phyloP scores from a whole-genome alignment of 768 basidiomycete genomes.

The Boletus rubropictus region DNA sequence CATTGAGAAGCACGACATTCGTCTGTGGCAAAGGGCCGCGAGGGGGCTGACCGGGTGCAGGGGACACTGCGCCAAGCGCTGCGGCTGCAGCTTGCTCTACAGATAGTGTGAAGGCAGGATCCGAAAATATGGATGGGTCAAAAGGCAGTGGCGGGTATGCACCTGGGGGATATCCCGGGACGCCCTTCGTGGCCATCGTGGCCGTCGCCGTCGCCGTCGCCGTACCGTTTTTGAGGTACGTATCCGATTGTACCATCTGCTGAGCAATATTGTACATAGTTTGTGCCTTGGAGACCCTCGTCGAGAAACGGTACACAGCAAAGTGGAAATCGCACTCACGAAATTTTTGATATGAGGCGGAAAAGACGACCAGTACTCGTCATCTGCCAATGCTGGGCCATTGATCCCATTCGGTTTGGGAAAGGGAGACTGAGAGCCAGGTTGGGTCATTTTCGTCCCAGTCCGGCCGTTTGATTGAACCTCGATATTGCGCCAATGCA shows the following conservation, averaged over 20 bases:
- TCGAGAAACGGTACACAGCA: conserved; percentile 24
- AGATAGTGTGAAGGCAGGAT: conserved; percentile 47
- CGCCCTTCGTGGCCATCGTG: conserved; percentile 31
- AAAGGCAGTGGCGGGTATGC: conserved; percentile 41
- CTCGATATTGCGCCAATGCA: conserved; percentile 43
- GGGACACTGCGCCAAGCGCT: conserved; percentile 27
- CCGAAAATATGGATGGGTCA: conserved; percentile 49
- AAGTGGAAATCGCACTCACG: conserved; percentile 40
- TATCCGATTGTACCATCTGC: conserved; percentile 50
- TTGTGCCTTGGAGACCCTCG: conserved; percentile 41
- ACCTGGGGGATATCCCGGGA: conserved; percentile 38
- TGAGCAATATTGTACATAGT: conserved; percentile 67
- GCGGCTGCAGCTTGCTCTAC: conserved; percentile 45
- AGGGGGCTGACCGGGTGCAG: conserved; percentile 29
- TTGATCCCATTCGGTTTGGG: conserved; percentile 22
- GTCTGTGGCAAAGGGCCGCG: conserved; percentile 29
- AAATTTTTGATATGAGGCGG: conserved; percentile 66
- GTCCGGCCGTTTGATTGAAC: conserved; percentile 24
- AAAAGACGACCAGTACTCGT: conserved; percentile 66
- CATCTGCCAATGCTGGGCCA: conserved; percentile 36
- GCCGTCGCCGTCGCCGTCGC: conserved; percentile 27
- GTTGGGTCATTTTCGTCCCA: conserved; percentile 22
- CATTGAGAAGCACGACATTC: conserved; percentile 37
- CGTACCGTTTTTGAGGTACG: conserved; percentile 34
- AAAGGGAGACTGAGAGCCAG: conserved; percentile 13